A percentile compares a stretch with the other conserved stretches of the same genome.
Evolutionary conservation across 164 flowering plant genomes (phyloP).

Genomic region (Vitis labrusca): DNA sequence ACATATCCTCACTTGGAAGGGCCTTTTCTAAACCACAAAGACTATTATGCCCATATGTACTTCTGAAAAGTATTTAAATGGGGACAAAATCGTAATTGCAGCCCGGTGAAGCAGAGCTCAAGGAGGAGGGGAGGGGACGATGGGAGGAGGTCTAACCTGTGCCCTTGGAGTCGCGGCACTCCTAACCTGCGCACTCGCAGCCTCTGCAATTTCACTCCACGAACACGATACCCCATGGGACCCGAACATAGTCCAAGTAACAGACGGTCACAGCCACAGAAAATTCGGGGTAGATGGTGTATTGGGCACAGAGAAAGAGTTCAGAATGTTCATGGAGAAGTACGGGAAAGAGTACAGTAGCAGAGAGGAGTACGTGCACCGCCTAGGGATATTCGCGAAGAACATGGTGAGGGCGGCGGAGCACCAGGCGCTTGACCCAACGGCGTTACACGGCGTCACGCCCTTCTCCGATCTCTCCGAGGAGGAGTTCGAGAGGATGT

Average conservation of each 20-base stretch:
- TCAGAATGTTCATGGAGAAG: constrained; percentile 51
- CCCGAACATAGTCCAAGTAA: constrained; percentile 49
- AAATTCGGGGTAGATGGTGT: constrained; percentile 12
- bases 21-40: too few relatives aligned
- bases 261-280: constrained; percentile 25
- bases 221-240: constrained; percentile 9
- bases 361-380: constrained; percentile 67
- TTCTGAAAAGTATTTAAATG: too few relatives aligned
- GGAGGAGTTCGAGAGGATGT: constrained; percentile 69
- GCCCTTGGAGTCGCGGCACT: too few relatives aligned
- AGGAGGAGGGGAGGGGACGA: too few relatives aligned
- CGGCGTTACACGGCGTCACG: constrained; percentile 81
- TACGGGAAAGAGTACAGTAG: constrained; percentile 59
- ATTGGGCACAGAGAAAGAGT: constrained; percentile 42
- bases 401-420: constrained; percentile 70
- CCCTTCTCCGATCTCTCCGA: constrained; percentile 73
- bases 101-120: too few relatives aligned
- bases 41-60: too few relatives aligned
- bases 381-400: constrained; percentile 60
- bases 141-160: too few relatives aligned
- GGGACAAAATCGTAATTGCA: too few relatives aligned
- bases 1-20: too few relatives aligned
- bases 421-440: constrained; percentile 77
- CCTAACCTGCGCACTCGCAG: constrained; percentile 13
- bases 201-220: constrained; percentile 7